Conservation (phyloP, 176 grass and related monocot genomes). For the Echinochloa phyllopogon region DNA sequence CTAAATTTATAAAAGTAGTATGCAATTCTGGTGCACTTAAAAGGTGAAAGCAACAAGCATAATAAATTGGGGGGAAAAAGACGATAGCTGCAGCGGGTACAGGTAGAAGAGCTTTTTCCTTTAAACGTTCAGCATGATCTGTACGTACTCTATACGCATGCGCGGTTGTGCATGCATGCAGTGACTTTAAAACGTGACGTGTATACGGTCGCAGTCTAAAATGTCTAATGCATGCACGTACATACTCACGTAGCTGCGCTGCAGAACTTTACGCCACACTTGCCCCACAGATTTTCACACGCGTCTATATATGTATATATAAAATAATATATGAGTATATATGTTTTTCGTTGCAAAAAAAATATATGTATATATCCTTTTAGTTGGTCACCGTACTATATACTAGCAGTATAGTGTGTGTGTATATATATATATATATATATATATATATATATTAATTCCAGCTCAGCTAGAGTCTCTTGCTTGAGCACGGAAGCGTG, state of each 20-base stretch:
- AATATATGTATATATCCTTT: too few species aligned
- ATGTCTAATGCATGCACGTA: constrained; percentile 22
- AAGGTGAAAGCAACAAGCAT: neutral
- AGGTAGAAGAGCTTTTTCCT: neutral
- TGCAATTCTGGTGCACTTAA: neutral
- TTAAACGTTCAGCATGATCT: neutral
- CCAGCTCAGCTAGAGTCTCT: neutral
- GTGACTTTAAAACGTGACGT: neutral
- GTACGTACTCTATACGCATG: neutral
- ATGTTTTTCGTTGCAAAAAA: too few species aligned
- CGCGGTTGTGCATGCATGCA: neutral
- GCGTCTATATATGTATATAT: too few species aligned
- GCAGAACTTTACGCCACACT: neutral
- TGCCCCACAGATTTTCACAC: neutral
- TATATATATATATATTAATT: neutral
- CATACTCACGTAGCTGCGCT: neutral
- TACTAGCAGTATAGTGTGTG: too few species aligned
- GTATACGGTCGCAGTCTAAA: constrained; percentile 23
- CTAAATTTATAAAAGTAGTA: neutral
- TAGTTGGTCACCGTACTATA: too few species aligned
- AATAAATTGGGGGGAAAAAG: constrained; percentile 21
- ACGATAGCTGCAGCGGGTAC: constrained; percentile 2
- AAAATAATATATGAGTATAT: too few species aligned
- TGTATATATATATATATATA: too few species aligned
- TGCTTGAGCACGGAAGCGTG: constrained; percentile 24